These are phyloP conservation scores for Pseudogymnoascus sp. DNA, from an alignment of 2,329 filamentous ascomycete genomes.

Conservation along the genomic window DNA sequence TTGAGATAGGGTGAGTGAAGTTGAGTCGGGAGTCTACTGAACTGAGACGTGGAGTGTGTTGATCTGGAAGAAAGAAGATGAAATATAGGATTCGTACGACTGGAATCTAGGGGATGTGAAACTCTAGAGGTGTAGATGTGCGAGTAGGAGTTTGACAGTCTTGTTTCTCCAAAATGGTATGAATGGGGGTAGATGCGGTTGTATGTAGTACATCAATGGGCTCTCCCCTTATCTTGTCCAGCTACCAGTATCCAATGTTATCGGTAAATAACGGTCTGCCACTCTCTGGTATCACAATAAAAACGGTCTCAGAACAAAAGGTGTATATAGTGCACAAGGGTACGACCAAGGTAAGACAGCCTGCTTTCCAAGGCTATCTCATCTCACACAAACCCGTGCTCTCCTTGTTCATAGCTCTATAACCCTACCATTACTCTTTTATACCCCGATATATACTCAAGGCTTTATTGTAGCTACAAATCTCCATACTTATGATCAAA, in stretches of 20 bases:
- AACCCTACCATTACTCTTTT: background rate
- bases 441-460: background rate
- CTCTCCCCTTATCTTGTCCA: background rate
- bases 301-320: background rate
- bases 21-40: background rate
- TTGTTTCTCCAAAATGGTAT: background rate
- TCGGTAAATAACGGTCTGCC: conserved; percentile 4
- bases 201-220: conserved; percentile 2
- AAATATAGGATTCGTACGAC: background rate
- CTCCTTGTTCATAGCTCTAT: background rate
- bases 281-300: background rate
- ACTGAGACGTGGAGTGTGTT: background rate
- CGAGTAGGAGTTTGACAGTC: background rate
- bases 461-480: background rate
- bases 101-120: background rate
- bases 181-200: background rate
- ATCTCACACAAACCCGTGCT: background rate
- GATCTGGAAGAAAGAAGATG: background rate
- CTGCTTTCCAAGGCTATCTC: background rate
- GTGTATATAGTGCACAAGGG: background rate
- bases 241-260: background rate
- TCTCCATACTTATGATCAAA: background rate
- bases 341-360: background rate
- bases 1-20: background rate
- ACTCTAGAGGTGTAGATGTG: background rate